Base-by-base conservation (phyloP, 176 grass and related monocot genomes). In the Saccharum officinarum region DNA sequence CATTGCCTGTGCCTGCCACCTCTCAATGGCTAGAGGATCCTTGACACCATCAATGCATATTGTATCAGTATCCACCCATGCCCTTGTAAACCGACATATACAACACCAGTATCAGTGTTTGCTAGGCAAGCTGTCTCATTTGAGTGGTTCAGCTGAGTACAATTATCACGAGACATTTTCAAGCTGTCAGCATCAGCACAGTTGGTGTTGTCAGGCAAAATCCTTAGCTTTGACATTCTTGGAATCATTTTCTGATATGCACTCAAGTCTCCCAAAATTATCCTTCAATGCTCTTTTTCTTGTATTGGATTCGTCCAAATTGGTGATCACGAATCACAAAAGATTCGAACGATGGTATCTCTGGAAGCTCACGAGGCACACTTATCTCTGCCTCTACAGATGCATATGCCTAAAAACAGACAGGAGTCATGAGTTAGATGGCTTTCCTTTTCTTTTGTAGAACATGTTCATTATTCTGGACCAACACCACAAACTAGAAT, bases 1-100 rank as follows among this genome's bases (percentile, higher is more conserved):
- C 88, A 99, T 95, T 75, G 97, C 93, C 69, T 99, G 97, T 66
- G 79, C 88, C 76, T 94, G 97, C 97, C 97, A 99, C 84, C 97
- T 95, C 86, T 96, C 97, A 87, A 99, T 95, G 67, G 94, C 94
- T 83, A 87, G 57, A 60, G 92, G 90, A 77, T 96, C 93, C 88
- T 99, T 99, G 65, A 96, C 93, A 74, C 97, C 91, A 62, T 92
- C 97, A 64, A 81, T 92, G 82, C 88, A 91, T 82, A 85, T 80
- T 60, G 86, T 82, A 90, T 96, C 93, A 37, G 80, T 85, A 91
- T 99, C 97, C 89, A 99, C 92, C 97, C 97, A 99, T 74, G 97
- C 97, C 78, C 65, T 95, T 17, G 47, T 83, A 82, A 95, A 91
- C 73, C 82, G 87, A 92, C 91, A 47, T 98, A 87, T 85, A 88